These are phyloP conservation scores for Cordyceps farinosa DNA, from an alignment of 2,329 filamentous ascomycete genomes.

Conservation along the genomic window DNA sequence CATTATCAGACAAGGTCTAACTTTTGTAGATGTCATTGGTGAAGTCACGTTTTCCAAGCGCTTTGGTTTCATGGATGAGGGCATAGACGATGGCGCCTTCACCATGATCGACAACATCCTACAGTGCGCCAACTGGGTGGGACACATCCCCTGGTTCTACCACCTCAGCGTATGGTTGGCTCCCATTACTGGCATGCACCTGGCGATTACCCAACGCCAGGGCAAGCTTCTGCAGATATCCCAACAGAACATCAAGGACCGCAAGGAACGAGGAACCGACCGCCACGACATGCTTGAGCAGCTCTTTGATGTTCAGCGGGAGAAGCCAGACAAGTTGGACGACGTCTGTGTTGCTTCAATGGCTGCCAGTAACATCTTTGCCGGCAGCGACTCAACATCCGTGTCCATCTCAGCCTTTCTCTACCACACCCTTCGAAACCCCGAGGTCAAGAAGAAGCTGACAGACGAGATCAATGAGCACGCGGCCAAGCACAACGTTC, in stretches of 20 bases:
- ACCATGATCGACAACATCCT: not conserved
- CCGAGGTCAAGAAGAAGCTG: slow-evolving; percentile 31
- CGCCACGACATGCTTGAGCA: not conserved
- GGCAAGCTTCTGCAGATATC: not conserved
- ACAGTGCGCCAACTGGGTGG: not conserved
- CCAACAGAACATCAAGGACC: not conserved
- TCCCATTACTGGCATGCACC: not conserved
- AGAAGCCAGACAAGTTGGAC: not conserved
- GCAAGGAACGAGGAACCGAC: not conserved
- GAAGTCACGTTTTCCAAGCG: slow-evolving; percentile 29
- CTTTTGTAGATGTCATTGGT: slow-evolving; percentile 29
- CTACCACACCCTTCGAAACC: slow-evolving; percentile 28
- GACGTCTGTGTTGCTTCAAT: not conserved
- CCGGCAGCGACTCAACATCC: slow-evolving; percentile 36
- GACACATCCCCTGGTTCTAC: not conserved
- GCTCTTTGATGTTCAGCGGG: not conserved
- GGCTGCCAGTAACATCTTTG: slow-evolving; percentile 26
- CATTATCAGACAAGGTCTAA: slow-evolving; percentile 31
- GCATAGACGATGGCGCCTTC: slow-evolving; percentile 26
- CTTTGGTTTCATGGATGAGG: slow-evolving; percentile 32
- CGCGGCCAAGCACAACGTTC: slow-evolving; percentile 18
- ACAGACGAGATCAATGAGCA: slow-evolving; percentile 35
- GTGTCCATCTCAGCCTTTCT: slow-evolving; percentile 31
- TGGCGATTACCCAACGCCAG: not conserved
- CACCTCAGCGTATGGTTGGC: not conserved